These are phyloP conservation scores for Acidiella bohemica DNA, from an alignment of 495 filamentous ascomycete genomes.

Conservation along the genomic window DNA sequence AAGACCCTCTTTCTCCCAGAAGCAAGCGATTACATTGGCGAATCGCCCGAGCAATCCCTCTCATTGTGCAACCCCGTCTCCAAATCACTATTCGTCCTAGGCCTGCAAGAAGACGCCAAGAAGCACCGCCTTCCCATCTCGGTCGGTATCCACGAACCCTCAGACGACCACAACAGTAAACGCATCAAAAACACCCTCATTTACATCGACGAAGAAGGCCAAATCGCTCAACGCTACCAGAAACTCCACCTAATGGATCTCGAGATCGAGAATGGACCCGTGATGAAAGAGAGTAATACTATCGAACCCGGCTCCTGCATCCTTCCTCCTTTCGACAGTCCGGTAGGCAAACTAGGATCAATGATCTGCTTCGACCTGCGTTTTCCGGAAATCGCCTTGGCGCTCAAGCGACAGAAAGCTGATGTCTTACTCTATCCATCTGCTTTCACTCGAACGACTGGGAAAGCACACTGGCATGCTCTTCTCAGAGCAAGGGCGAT, in stretches of 20 bases:
- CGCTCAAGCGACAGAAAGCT: slow-evolving; percentile 51
- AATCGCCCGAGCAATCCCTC: slow-evolving; percentile 49
- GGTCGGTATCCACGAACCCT: slow-evolving; percentile 77
- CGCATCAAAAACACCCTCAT: slow-evolving; percentile 51
- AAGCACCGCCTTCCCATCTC: slow-evolving; percentile 54
- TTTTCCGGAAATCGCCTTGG: slow-evolving; percentile 64
- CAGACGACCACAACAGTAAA: slow-evolving; percentile 32
- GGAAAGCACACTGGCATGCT: slow-evolving; percentile 70
- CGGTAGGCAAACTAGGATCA: slow-evolving; percentile 59
- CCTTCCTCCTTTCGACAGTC: slow-evolving; percentile 54
- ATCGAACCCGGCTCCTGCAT: slow-evolving; percentile 49
- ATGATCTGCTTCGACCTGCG: slow-evolving; percentile 85
- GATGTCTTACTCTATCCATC: slow-evolving; percentile 78
- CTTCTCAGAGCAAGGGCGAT: slow-evolving; percentile 72
- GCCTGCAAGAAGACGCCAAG: slow-evolving; percentile 53
- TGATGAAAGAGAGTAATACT: slow-evolving; percentile 49
- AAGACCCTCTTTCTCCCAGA: slow-evolving; percentile 86
- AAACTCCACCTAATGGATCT: slow-evolving; percentile 74
- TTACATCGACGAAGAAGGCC: slow-evolving; percentile 55
- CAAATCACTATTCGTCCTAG: slow-evolving; percentile 51
- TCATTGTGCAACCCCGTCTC: slow-evolving; percentile 47
- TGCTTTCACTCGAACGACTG: slow-evolving; percentile 82
- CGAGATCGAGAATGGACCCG: slow-evolving; percentile 48
- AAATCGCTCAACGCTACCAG: slow-evolving; percentile 51
- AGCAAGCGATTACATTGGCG: slow-evolving; percentile 76